phyloP scores from a whole-genome alignment of 2,329 filamentous ascomycete species.

The Colletotrichum godetiae region DNA sequence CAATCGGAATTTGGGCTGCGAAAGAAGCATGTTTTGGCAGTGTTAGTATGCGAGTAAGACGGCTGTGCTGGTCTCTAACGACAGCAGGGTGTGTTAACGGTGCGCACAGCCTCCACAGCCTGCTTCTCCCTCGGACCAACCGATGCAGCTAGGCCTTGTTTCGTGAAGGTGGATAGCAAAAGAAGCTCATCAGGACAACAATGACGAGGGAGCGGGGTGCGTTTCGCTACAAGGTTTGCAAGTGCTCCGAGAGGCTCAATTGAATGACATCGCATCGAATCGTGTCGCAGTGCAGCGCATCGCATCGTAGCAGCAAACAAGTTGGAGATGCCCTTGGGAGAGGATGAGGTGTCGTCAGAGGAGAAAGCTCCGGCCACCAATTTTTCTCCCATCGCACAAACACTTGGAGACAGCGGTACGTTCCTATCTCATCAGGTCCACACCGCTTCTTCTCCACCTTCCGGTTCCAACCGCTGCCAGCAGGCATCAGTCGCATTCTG shows the following conservation, averaged over 20 bases:
- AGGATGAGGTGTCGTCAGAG: background rate
- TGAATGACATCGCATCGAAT: background rate
- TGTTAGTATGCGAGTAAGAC: slow-evolving; percentile 8
- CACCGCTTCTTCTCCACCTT: slow-evolving; percentile 14
- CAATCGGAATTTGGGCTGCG: background rate
- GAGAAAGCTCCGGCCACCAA: no score
- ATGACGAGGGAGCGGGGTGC: slow-evolving; percentile 22
- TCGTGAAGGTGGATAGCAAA: slow-evolving; percentile 11
- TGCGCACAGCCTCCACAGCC: slow-evolving; percentile 26
- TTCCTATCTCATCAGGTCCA: background rate
- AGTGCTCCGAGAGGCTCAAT: background rate
- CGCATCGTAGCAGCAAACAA: background rate
- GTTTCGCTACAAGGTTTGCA: background rate
- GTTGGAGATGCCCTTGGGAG: background rate
- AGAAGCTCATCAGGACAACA: background rate
- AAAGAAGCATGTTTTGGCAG: background rate
- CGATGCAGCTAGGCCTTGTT: slow-evolving; percentile 23
- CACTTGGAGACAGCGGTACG: background rate
- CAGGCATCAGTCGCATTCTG: slow-evolving; percentile 18
- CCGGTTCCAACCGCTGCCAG: background rate
- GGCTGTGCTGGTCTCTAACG: slow-evolving; percentile 28
- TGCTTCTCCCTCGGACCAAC: slow-evolving; percentile 20
- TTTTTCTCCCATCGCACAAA: background rate
- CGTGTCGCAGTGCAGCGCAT: background rate
- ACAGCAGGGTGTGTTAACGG: background rate